These are phyloP conservation scores for Chrysopogon serrulatus DNA, from an alignment of 176 grass and related monocot genomes.

Conservation along the genomic window DNA sequence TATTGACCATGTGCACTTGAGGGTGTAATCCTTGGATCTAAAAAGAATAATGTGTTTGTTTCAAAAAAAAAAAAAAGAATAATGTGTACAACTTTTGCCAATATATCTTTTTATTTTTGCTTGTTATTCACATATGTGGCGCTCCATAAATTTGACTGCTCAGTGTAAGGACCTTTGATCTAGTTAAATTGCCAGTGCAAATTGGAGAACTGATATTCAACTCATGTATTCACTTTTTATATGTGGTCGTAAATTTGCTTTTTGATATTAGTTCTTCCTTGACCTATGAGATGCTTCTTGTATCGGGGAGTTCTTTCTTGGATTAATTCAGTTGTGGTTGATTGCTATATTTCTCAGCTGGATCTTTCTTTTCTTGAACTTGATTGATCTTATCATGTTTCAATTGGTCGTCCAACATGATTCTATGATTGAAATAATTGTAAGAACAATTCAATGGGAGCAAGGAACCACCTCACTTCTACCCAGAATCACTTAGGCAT, in stretches of 20 bases:
- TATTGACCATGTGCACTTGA: not conserved
- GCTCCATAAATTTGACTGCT: not conserved
- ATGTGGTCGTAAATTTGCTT: not conserved
- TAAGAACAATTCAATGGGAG: not conserved
- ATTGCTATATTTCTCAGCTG: not conserved
- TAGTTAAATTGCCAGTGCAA: not conserved
- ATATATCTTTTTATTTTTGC: not conserved
- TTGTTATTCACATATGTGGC: not conserved
- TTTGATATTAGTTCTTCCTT: not conserved
- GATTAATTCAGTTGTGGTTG: not conserved
- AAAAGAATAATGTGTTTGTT: not conserved
- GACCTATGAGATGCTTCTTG: not conserved
- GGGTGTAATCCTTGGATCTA: not conserved
- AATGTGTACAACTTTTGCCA: too few relatives aligned
- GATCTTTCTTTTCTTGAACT: not conserved
- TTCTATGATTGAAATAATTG: not conserved
- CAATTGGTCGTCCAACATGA: not conserved
- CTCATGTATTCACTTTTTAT: not conserved
- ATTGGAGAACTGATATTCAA: not conserved
- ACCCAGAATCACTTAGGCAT: not conserved
- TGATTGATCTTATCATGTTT: not conserved
- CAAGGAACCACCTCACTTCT: not conserved
- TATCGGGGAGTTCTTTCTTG: not conserved
- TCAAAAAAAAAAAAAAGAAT: too few relatives aligned
- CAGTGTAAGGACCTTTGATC: not conserved